A percentile compares a stretch with the other conserved stretches of the same genome.
Conservation (phyloP, 2,329 filamentous ascomycete genomes). For the Sclerotinia glacialis region DNA sequence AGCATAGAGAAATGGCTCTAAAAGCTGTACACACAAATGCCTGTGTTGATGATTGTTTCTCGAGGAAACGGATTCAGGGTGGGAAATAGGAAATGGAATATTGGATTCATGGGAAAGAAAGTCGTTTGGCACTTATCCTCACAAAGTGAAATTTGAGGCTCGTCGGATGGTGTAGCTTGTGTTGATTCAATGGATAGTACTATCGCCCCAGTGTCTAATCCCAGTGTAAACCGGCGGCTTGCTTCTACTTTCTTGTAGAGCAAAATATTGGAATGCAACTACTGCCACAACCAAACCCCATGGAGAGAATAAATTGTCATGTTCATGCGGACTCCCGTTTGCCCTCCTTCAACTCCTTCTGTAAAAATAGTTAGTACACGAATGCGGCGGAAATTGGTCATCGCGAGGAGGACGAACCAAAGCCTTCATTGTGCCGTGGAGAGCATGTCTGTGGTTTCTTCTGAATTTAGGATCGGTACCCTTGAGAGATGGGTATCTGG, state of each 20-base stretch:
- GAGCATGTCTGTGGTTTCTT: constrained; percentile 99
- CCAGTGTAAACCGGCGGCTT: constrained; percentile 30
- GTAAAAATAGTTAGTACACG: constrained; percentile 34
- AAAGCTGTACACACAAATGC: constrained; percentile 54
- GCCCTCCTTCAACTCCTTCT: constrained; percentile 98
- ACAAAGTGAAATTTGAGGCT: neutral
- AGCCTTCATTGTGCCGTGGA: constrained; percentile 97
- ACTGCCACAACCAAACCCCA: constrained; percentile 34
- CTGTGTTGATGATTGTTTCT: constrained; percentile 31
- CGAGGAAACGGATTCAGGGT: neutral
- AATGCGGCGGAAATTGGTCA: constrained; percentile 21
- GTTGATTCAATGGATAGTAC: constrained; percentile 33
- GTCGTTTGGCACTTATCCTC: constrained; percentile 11
- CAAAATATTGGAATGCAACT: constrained; percentile 34
- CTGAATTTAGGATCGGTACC: constrained; percentile 99
- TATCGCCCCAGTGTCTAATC: constrained; percentile 31
- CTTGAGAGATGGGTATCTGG: constrained; percentile 97
- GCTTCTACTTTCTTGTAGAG: constrained; percentile 29
- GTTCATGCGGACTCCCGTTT: constrained; percentile 82
- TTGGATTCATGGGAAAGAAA: neutral
- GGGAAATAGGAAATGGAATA: neutral
- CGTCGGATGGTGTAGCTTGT: constrained; percentile 30
- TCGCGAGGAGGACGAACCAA: constrained; percentile 56
- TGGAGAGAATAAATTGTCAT: constrained; percentile 30
- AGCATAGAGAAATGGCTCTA: constrained; percentile 43